Conservation (phyloP, 116 monocot species). For the Iris pallida region DNA sequence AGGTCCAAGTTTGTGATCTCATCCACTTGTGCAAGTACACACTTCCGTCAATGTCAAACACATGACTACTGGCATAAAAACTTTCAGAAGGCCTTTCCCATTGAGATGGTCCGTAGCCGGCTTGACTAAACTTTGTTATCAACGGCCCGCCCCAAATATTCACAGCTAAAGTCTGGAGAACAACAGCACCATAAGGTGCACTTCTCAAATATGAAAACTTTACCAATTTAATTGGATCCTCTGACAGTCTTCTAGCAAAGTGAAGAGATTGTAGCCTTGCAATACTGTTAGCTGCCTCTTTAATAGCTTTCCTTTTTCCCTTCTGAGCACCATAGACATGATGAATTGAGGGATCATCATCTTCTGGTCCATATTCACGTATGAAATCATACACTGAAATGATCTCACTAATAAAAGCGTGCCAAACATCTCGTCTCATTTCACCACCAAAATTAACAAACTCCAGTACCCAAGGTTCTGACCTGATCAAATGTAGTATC, state of each 20-base stretch:
- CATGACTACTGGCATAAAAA: constrained; percentile 28
- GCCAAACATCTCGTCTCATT: constrained; percentile 92
- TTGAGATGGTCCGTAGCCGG: constrained; percentile 15
- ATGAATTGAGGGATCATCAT: constrained; percentile 66
- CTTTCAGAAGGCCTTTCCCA: constrained; percentile 36
- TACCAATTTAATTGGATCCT: constrained; percentile 80
- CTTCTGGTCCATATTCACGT: constrained; percentile 71
- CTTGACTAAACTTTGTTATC: constrained; percentile 43
- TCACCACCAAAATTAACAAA: constrained; percentile 97
- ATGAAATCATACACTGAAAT: constrained; percentile 73
- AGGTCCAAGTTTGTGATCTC: constrained; percentile 72
- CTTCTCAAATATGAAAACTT: constrained; percentile 76
- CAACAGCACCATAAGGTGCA: constrained; percentile 83
- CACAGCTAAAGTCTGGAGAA: constrained; percentile 86
- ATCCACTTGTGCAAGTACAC: constrained; percentile 86
- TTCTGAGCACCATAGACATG: constrained; percentile 80
- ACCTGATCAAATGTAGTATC: constrained; percentile 24
- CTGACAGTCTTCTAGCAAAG: constrained; percentile 56
- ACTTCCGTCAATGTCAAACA: constrained; percentile 86
- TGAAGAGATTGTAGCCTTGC: constrained; percentile 87
- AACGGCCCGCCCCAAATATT: constrained; percentile 89
- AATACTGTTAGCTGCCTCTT: constrained; percentile 66
- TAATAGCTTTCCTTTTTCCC: constrained; percentile 65
- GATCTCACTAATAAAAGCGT: constrained; percentile 83
- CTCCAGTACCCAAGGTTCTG: constrained; percentile 66